Evolutionary conservation across 169 alveolate genomes (phyloP), one percentile per base, ranked within the genome.

Genomic region (Cyclospora cayetanensis): DNA sequence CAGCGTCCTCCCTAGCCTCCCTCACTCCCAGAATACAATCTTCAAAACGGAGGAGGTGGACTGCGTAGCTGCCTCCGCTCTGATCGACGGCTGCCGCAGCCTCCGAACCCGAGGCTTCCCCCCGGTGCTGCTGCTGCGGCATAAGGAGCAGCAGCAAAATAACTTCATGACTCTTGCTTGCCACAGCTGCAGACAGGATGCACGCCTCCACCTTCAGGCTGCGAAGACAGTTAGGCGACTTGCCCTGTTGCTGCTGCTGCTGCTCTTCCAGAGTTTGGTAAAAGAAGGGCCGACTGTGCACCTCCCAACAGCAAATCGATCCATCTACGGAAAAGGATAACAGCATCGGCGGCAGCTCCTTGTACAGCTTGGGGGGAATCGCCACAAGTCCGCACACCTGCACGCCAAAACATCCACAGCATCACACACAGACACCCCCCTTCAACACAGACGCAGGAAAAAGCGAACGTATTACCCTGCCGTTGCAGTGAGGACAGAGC

Each of bases 171-270:
- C 63, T 41, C 37, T 20, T 72, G 63, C 63, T n/a, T 41, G 84
- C 84, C 20, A 18, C 84, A 39, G 84, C 84, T 39, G 84, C 34
- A 39, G 60, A 53, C 18, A 72, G 60, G 29, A 72, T 72, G 4
- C 63, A 34, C 4, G 50, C 84, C 34, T 39, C 63, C 1, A 72
- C 60, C 37, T 35, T 35, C 39, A 72, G 2, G 4, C 4, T 72
- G 12, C 84, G 84, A 35, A 72, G 84, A 39, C 84, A 72, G 63
- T 72, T 72, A 5, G 84, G 84, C 9, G 84, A 72, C 63, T 35
- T 72, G 41, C 50, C 60, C 84, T 72, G 84, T 37, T 72, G 84
- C 84, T 72, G 84, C 84, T 72, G 84, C 84, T 72, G 84, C 84
- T 72, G 84, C 84, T 72, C 63, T 60, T 72, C 63, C 2, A 72